phyloP scores from a whole-genome alignment of 2,329 filamentous ascomycete species.

The Colletotrichum incanum region DNA sequence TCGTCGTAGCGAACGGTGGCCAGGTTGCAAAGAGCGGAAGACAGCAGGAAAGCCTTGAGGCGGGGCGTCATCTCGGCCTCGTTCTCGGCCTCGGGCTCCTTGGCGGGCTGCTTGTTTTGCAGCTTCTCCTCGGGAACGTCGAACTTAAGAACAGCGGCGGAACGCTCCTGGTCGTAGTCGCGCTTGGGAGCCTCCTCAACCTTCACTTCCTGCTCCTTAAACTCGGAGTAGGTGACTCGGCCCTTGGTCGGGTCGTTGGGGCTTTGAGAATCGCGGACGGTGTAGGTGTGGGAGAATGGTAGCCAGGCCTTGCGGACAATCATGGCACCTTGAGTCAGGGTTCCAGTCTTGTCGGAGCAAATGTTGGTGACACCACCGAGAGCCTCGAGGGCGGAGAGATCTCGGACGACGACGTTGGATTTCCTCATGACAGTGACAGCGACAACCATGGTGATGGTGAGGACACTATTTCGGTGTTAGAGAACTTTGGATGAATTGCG shows the following conservation, averaged over 20 bases:
- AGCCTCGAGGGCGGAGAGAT: constrained; percentile 78
- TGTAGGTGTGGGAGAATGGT: constrained; percentile 70
- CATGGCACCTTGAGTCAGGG: constrained; percentile 79
- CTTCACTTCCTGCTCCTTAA: constrained; percentile 51
- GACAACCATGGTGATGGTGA: constrained; percentile 80
- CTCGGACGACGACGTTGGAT: constrained; percentile 75
- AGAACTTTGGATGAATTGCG: constrained; percentile 16
- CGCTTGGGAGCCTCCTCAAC: constrained; percentile 58
- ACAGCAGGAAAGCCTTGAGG: constrained; percentile 67
- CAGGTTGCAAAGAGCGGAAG: constrained; percentile 77
- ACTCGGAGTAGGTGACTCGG: constrained; percentile 63
- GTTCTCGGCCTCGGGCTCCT: constrained; percentile 52
- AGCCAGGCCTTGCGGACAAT: constrained; percentile 78
- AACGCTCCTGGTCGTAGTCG: constrained; percentile 74
- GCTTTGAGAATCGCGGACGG: constrained; percentile 73
- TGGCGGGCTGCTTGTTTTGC: constrained; percentile 52
- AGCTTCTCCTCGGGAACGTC: constrained; percentile 74
- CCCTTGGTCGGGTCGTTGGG: constrained; percentile 75
- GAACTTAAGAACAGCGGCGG: constrained; percentile 72
- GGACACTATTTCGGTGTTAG: constrained; percentile 59
- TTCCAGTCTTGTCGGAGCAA: constrained; percentile 83
- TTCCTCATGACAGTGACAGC: constrained; percentile 77
- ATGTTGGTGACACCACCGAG: constrained; percentile 81
- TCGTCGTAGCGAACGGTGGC: constrained; percentile 72
- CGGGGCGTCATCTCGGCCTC: constrained; percentile 63